Conservation (phyloP, 371 early-diverging fungal species). For the Zychaea mexicana region DNA sequence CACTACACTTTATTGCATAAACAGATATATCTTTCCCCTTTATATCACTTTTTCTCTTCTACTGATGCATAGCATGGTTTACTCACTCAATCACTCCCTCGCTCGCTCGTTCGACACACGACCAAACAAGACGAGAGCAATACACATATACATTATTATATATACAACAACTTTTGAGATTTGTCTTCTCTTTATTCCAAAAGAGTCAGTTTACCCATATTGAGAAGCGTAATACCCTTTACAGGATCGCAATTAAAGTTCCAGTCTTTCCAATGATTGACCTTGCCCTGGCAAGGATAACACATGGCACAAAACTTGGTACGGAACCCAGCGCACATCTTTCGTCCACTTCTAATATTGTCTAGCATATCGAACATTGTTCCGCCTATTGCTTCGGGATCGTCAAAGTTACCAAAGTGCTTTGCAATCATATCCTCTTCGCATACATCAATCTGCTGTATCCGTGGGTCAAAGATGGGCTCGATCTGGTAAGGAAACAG, state of each 20-base stretch:
- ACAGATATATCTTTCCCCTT: too few relatives aligned
- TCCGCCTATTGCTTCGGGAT: constrained; percentile 54
- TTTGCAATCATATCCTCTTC: constrained; percentile 67
- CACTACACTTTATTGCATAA: too few relatives aligned
- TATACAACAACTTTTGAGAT: not conserved
- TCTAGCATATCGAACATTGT: constrained; percentile 60
- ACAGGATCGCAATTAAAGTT: constrained; percentile 60
- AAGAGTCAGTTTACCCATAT: constrained; percentile 33
- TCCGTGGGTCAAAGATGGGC: constrained; percentile 59
- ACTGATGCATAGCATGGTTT: too few relatives aligned
- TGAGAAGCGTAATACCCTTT: constrained; percentile 56
- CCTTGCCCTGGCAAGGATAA: constrained; percentile 57
- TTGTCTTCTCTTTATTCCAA: constrained; percentile 42
- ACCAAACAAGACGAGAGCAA: too few relatives aligned
- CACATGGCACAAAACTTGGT: constrained; percentile 56
- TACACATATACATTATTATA: not conserved
- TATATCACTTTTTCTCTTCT: too few relatives aligned
- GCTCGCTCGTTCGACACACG: too few relatives aligned
- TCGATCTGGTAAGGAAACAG: constrained; percentile 58
- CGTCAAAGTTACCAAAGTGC: constrained; percentile 61
- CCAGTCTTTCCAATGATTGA: constrained; percentile 62
- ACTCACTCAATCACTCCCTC: too few relatives aligned
- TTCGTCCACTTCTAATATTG: constrained; percentile 44
- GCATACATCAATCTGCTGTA: constrained; percentile 66
- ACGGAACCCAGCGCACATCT: constrained; percentile 47